phyloP scores from a whole-genome alignment of 169 alveolate genomes.

The Eimeria sp. region DNA sequence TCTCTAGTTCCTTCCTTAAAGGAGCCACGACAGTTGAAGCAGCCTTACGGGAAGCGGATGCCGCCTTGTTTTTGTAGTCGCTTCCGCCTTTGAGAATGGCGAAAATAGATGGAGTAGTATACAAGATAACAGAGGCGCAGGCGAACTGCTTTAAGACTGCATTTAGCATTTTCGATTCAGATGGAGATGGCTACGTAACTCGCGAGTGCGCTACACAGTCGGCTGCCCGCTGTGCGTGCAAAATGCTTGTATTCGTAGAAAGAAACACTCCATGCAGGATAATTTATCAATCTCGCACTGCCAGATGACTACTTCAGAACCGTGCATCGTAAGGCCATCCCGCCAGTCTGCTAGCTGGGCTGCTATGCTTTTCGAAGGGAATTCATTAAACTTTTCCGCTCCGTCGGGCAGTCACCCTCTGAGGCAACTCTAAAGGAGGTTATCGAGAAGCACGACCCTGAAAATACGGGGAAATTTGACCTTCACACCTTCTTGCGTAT shows the following conservation, averaged over 20 bases:
- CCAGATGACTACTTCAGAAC: not conserved
- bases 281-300: not conserved
- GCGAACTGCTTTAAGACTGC: constrained; percentile 78
- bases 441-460: constrained; percentile 51
- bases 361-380: constrained; percentile 42
- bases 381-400: constrained; percentile 69
- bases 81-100: constrained; percentile 44
- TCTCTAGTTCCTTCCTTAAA: not conserved
- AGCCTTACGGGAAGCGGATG: not conserved
- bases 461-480: constrained; percentile 43
- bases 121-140: constrained; percentile 80
- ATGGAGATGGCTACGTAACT: constrained; percentile 77
- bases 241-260: not conserved
- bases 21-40: not conserved
- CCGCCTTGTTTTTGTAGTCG: not conserved
- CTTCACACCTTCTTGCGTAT: constrained; percentile 60
- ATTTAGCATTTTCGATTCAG: constrained; percentile 69
- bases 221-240: not conserved
- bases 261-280: not conserved
- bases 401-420: constrained; percentile 82
- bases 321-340: not conserved
- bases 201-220: not conserved
- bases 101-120: constrained; percentile 72
- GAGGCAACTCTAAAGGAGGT: constrained; percentile 56
- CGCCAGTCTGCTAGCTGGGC: not conserved